Base-by-base conservation (phyloP, 495 filamentous ascomycete genomes). In the Tuber borchii region DNA sequence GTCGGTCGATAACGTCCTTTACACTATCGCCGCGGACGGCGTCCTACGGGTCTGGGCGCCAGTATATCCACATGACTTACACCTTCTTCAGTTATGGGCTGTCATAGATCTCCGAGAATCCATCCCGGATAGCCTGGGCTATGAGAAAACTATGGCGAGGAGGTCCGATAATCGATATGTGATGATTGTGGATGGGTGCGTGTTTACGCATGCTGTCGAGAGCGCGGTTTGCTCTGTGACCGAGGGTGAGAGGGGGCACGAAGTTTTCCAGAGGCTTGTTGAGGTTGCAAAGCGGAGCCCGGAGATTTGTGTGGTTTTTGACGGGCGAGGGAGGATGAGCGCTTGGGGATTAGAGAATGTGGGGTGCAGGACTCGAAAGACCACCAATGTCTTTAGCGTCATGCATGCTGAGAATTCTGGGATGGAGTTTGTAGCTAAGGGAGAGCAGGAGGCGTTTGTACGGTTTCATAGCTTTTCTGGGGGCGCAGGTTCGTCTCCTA, bases 281-380 rank as follows among this genome's bases (percentile, higher is more conserved):
- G 93, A 96, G 76, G 89, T 97, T 75, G 93, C 93, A 9, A 95
- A 93, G 73, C 90, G 90, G 40, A 91, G 87, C 71, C 96, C 95
- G 0, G 96, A 99, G 80, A 89, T 98, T 3, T 94, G 93, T 78
- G 87, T 97, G 22, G 90, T 95, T 3, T 86, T 97, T 72, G 94
- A 99, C 84, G 90, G 91, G 31, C 86, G 88, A 51, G 95, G 95
- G 7, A 89, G 91, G 79, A 93, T 98, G 93, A 93, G 92, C 70
- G 95, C 94, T 0, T 97, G 95, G 95, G 96, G 93, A 2, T 82
- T 99, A 73, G 94, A 98, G 83, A 93, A 94, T 81, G 88, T 97
- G 39, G 93, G 93, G 26, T 90, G 89, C 80, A 95, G 93, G 78
- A 84, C 86, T 44, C 89, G 87, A 77, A 88, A 90, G 77, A 87